A percentile compares a stretch with the other conserved stretches of the same genome.
phyloP scores from a whole-genome alignment of 1,284 basidiomycete genomes.

The Rhodofomes roseus region DNA sequence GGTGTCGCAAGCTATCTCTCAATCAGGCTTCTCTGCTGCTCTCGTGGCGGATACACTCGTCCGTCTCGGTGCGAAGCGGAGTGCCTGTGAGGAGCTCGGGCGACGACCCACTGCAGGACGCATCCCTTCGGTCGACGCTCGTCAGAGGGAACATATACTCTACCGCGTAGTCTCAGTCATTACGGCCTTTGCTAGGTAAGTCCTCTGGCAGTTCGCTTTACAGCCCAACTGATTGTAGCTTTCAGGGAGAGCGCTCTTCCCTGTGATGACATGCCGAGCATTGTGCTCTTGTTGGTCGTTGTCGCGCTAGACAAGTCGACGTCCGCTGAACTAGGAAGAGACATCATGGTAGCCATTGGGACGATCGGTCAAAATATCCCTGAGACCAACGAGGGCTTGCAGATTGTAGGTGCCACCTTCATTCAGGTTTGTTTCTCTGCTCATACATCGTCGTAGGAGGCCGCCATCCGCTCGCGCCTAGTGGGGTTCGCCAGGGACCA shows the following conservation, averaged over 20 bases:
- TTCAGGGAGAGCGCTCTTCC: constrained; percentile 17
- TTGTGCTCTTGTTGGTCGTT: constrained; percentile 47
- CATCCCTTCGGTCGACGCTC: neutral
- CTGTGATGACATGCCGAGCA: constrained; percentile 41
- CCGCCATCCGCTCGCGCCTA: constrained; percentile 41
- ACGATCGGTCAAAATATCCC: constrained; percentile 38
- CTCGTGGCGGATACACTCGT: constrained; percentile 10
- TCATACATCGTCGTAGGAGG: constrained; percentile 36
- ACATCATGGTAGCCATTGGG: constrained; percentile 45
- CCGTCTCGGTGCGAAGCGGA: constrained; percentile 17
- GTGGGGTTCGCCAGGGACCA: constrained; percentile 32
- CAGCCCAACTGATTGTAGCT: neutral
- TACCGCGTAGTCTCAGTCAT: constrained; percentile 43
- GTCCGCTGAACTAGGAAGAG: constrained; percentile 38
- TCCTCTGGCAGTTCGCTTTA: constrained; percentile 1
- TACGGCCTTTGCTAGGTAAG: constrained; percentile 44
- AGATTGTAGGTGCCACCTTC: constrained; percentile 10
- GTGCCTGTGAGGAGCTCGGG: constrained; percentile 10
- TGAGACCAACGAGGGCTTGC: constrained; percentile 30
- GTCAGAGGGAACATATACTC: constrained; percentile 29
- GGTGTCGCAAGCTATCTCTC: neutral
- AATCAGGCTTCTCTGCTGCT: constrained; percentile 31
- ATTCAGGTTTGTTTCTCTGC: neutral
- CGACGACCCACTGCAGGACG: neutral
- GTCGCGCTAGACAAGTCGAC: constrained; percentile 54